Conservation (phyloP, 2,329 filamentous ascomycete species). For the Cladosporium sp. region DNA sequence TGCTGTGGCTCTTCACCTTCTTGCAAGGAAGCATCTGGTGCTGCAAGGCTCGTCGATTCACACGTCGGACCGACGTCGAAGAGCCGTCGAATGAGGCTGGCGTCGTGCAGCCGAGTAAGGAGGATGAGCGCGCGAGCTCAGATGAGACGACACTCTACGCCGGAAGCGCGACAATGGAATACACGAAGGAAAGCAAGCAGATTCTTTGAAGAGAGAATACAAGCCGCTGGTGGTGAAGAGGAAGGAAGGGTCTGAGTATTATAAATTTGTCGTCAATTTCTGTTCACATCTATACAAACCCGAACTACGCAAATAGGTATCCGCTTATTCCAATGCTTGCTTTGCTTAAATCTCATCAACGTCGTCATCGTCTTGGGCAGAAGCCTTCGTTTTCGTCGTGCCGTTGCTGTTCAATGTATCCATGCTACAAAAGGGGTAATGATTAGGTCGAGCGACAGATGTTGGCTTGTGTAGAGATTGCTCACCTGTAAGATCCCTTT, state of each 20-base stretch:
- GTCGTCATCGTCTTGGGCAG: conserved; percentile 31
- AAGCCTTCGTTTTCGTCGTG: conserved; percentile 33
- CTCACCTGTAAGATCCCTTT: conserved; percentile 42
- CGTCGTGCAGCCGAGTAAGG: neutral
- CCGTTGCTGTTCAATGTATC: conserved; percentile 40
- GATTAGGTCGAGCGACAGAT: neutral
- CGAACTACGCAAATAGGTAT: conserved; percentile 10
- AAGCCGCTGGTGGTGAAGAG: too few relatives aligned
- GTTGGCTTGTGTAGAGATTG: neutral
- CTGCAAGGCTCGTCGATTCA: neutral
- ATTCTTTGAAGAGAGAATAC: neutral
- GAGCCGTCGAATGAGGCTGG: neutral
- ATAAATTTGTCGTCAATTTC: conserved; percentile 1
- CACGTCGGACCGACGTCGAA: neutral
- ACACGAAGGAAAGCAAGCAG: neutral
- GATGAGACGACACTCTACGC: neutral
- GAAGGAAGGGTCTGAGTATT: neutral
- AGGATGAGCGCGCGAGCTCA: neutral
- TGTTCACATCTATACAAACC: conserved; percentile 3
- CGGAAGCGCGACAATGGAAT: neutral
- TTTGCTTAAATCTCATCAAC: conserved; percentile 30
- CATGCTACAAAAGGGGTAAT: conserved; percentile 25
- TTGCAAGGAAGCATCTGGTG: neutral
- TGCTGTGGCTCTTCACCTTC: neutral
- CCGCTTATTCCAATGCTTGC: neutral